These are phyloP conservation scores for Triglochin maritima DNA, from an alignment of 106 monocot genomes.

Conservation along the genomic window DNA sequence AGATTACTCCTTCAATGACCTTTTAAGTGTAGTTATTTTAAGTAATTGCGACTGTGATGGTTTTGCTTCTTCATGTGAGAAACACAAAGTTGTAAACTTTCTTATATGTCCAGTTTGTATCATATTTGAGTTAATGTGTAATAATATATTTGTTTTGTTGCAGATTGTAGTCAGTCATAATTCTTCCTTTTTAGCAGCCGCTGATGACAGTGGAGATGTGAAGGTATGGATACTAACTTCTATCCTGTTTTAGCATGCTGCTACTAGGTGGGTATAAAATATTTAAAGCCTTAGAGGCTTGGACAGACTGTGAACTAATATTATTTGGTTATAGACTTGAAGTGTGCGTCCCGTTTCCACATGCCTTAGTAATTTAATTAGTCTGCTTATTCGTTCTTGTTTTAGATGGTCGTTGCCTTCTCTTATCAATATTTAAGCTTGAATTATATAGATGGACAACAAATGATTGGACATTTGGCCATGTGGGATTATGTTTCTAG, in stretches of 20 bases:
- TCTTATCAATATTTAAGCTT: no score
- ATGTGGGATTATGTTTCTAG: no score
- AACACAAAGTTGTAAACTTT: not conserved
- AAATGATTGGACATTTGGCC: no score
- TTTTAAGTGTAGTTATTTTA: not conserved
- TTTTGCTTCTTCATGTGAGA: not conserved
- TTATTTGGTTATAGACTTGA: not conserved
- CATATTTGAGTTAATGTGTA: not conserved
- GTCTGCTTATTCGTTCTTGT: not conserved
- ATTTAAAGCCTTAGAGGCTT: no score
- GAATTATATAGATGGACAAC: no score
- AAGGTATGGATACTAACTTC: slow-evolving; percentile 41
- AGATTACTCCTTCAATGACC: not conserved
- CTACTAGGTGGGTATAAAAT: not conserved
- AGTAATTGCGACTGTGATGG: not conserved
- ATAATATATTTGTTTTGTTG: slow-evolving; percentile 1
- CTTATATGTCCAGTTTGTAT: not conserved
- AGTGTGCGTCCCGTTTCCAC: not conserved
- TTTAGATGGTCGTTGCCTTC: no score
- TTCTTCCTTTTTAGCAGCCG: slow-evolving; percentile 74
- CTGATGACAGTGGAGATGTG: slow-evolving; percentile 82
- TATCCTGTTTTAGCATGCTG: not conserved
- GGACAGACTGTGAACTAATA: no score
- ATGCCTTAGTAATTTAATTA: not conserved
- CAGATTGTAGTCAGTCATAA: slow-evolving; percentile 63